Percentiles rank a stretch among this genome's conserved stretches.
Evolutionary conservation across 2,329 filamentous ascomycete species (phyloP).

Genomic region (Blumeria hordei): DNA sequence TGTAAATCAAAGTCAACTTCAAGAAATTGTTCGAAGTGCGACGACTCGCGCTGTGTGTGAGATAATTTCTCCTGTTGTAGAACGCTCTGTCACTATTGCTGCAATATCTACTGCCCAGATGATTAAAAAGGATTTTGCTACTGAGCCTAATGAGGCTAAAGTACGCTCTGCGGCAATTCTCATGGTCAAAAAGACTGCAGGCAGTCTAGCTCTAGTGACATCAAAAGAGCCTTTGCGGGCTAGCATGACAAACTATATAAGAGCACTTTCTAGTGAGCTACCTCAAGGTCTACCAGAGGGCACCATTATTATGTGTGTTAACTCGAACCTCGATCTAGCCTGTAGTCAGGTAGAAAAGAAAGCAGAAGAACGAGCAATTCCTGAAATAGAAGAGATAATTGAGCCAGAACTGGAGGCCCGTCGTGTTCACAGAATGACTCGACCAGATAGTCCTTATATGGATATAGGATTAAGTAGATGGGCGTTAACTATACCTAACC

Average conservation of each 20-base stretch:
- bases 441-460: slow-evolving; percentile 65
- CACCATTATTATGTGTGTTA: slow-evolving; percentile 94
- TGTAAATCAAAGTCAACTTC: slow-evolving; percentile 41
- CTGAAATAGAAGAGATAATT: slow-evolving; percentile 88
- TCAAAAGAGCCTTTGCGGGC: slow-evolving; percentile 91
- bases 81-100: slow-evolving; percentile 90
- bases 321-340: slow-evolving; percentile 84
- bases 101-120: slow-evolving; percentile 91
- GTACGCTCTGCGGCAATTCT: slow-evolving; percentile 69
- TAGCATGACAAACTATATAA: slow-evolving; percentile 93
- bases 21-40: slow-evolving; percentile 61
- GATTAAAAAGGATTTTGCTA: slow-evolving; percentile 87
- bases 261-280: slow-evolving; percentile 40
- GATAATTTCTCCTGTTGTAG: slow-evolving; percentile 92
- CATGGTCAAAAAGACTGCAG: slow-evolving; percentile 86
- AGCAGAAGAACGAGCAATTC: slow-evolving; percentile 75
- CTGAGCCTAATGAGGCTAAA: slow-evolving; percentile 72
- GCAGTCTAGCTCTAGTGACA: slow-evolving; percentile 85
- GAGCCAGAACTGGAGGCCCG: slow-evolving; percentile 57
- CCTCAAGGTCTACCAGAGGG: slow-evolving; percentile 73
- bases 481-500: slow-evolving; percentile 82
- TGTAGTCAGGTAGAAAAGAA: slow-evolving; percentile 89
- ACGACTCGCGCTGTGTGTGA: slow-evolving; percentile 80
- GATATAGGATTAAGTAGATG: slow-evolving; percentile 66
- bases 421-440: slow-evolving; percentile 46